Percentiles rank a stretch among this genome's conserved stretches.
Evolutionary conservation across 2,329 filamentous ascomycete genomes (phyloP).

Genomic region (Paramyrothecium sp.): DNA sequence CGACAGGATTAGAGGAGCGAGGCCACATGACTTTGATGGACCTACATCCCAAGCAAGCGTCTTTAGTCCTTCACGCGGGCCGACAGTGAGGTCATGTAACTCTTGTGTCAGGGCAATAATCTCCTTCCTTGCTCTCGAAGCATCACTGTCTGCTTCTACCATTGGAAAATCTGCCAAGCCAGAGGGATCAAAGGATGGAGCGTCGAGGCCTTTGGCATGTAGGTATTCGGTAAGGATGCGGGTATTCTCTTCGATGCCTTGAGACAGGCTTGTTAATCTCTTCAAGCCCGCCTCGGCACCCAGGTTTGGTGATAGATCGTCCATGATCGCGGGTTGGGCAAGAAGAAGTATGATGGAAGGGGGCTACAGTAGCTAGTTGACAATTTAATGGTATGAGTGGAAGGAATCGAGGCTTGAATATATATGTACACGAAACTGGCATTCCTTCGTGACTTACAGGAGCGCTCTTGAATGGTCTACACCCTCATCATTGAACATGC

Average conservation of each 20-base stretch:
- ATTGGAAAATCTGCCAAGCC: constrained; percentile 17
- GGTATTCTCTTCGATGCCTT: constrained; percentile 15
- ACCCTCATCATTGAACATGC: no score
- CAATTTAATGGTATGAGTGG: no score
- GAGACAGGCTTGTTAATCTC: constrained; percentile 12
- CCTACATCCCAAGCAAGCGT: constrained; percentile 25
- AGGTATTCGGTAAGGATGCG: constrained; percentile 11
- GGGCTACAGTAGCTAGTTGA: no score
- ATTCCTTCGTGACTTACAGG: no score
- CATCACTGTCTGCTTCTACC: constrained; percentile 5
- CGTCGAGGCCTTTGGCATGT: constrained; percentile 12
- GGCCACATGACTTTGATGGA: background rate
- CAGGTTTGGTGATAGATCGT: no score
- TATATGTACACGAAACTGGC: no score
- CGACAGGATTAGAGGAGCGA: background rate
- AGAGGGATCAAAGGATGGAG: constrained; percentile 13
- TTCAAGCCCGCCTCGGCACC: background rate
- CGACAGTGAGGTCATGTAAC: constrained; percentile 20
- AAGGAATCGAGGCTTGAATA: no score
- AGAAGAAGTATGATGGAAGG: no score
- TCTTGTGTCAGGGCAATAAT: constrained; percentile 22
- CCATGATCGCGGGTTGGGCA: no score
- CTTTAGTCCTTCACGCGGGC: constrained; percentile 20
- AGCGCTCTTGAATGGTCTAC: no score
- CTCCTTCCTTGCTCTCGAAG: constrained; percentile 11